These are phyloP conservation scores for Phyllostachys edulis DNA, from an alignment of 176 grass and related monocot genomes.

Conservation along the genomic window DNA sequence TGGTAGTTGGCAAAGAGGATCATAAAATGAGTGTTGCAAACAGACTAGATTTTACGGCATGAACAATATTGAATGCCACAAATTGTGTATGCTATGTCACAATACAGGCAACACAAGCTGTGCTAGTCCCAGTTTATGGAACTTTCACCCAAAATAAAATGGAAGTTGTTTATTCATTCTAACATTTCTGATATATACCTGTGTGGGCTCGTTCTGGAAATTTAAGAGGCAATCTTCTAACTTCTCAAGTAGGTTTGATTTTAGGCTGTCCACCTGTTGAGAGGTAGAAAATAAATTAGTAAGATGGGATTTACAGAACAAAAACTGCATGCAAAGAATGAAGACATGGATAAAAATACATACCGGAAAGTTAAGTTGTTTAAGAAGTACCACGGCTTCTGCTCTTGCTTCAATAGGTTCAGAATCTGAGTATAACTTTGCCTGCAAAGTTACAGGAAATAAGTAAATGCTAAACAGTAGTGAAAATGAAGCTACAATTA, in stretches of 20 bases:
- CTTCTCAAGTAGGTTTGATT: conserved; percentile 90
- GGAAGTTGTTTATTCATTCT: conserved; percentile 27
- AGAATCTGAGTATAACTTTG: conserved; percentile 90
- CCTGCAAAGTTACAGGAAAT: conserved; percentile 44
- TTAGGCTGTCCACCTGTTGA: conserved; percentile 86
- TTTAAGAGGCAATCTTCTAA: conserved; percentile 84
- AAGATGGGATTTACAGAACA: conserved; percentile 29
- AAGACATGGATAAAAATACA: conserved; percentile 41
- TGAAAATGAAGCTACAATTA: conserved; percentile 23
- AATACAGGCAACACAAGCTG: conserved; percentile 10
- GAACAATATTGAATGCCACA: background rate
- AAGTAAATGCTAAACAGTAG: conserved; percentile 14
- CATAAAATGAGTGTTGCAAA: background rate
- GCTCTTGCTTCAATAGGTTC: conserved; percentile 98
- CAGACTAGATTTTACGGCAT: background rate
- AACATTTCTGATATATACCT: conserved; percentile 48
- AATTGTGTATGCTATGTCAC: background rate
- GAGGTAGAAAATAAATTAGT: conserved; percentile 23
- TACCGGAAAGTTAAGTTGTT: conserved; percentile 95
- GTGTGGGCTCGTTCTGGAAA: conserved; percentile 67
- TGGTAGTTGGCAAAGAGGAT: conserved; percentile 1
- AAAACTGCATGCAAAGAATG: conserved; percentile 7
- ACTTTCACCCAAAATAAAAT: conserved; percentile 16
- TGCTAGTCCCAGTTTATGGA: background rate
- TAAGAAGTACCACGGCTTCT: conserved; percentile 95